These are phyloP conservation scores for Russula sp. DNA, from an alignment of 768 basidiomycete species.

Conservation along the genomic window DNA sequence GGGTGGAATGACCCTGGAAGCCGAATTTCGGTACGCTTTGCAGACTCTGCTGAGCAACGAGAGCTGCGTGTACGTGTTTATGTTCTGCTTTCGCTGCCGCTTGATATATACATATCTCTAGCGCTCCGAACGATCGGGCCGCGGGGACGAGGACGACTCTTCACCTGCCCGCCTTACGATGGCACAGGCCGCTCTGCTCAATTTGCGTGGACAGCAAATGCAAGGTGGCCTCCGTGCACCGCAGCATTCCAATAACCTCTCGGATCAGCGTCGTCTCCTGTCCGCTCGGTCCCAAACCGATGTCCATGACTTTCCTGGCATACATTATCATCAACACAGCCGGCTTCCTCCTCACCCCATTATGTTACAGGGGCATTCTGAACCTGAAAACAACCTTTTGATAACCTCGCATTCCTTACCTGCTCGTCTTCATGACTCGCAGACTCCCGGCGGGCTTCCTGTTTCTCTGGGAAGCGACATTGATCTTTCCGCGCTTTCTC, in stretches of 20 bases:
- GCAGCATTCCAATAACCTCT: slow-evolving; percentile 19
- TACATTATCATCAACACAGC: slow-evolving; percentile 7
- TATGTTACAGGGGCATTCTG: slow-evolving; percentile 8
- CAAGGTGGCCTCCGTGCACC: slow-evolving; percentile 26
- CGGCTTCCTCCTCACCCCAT: slow-evolving; percentile 25
- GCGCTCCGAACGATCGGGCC: slow-evolving; percentile 55
- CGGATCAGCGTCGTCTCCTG: slow-evolving; percentile 26
- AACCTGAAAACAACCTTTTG: not conserved
- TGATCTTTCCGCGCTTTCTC: slow-evolving; percentile 20
- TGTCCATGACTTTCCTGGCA: not conserved
- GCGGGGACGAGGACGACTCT: slow-evolving; percentile 60
- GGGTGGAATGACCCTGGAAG: slow-evolving; percentile 75
- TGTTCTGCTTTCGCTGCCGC: slow-evolving; percentile 2
- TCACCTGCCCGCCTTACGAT: slow-evolving; percentile 65
- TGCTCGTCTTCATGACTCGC: slow-evolving; percentile 12
- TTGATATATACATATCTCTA: slow-evolving; percentile 27
- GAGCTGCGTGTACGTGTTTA: slow-evolving; percentile 56
- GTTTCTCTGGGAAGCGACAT: slow-evolving; percentile 20
- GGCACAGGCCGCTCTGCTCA: slow-evolving; percentile 71
- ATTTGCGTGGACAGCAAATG: slow-evolving; percentile 61
- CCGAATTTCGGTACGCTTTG: slow-evolving; percentile 73
- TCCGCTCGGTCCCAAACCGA: slow-evolving; percentile 7
- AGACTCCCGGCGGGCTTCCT: not conserved
- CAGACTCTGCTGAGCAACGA: slow-evolving; percentile 71
- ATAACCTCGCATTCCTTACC: slow-evolving; percentile 8